Percentiles rank a stretch among this genome's conserved stretches.
phyloP scores from a whole-genome alignment of 2,329 filamentous ascomycete species.

The Fusarium decemcellulare region DNA sequence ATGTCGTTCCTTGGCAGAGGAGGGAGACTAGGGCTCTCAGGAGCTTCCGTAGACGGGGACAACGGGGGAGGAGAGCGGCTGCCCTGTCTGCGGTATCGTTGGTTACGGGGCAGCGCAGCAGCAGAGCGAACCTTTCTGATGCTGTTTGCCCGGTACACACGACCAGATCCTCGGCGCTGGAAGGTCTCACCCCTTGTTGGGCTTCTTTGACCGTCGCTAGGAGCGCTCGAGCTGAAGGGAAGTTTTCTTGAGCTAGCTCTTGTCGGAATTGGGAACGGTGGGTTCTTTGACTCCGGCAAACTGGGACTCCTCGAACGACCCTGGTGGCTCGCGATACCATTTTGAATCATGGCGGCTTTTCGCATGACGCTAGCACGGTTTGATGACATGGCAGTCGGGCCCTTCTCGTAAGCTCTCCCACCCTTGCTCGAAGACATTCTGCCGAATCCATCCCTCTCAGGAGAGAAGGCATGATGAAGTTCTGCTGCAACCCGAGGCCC shows the following conservation, averaged over 20 bases:
- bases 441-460: slow-evolving; percentile 51
- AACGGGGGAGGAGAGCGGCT: slow-evolving; percentile 76
- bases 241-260: slow-evolving; percentile 88
- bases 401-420: slow-evolving; percentile 56
- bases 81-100: slow-evolving; percentile 63
- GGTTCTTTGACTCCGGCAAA: slow-evolving; percentile 71
- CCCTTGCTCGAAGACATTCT: slow-evolving; percentile 47
- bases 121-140: slow-evolving; percentile 90
- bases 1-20: slow-evolving; percentile 82
- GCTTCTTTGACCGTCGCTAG: slow-evolving; percentile 82
- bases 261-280: slow-evolving; percentile 93
- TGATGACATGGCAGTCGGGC: slow-evolving; percentile 52
- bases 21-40: slow-evolving; percentile 79
- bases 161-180: slow-evolving; percentile 65
- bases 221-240: slow-evolving; percentile 73
- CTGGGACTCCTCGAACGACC: slow-evolving; percentile 76
- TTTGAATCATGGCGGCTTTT: slow-evolving; percentile 85
- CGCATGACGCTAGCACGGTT: slow-evolving; percentile 76
- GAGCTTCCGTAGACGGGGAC: slow-evolving; percentile 76
- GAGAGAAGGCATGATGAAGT: slow-evolving; percentile 60
- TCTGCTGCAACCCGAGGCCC: slow-evolving; percentile 54
- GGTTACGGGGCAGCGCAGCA: slow-evolving; percentile 74
- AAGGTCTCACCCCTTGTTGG: slow-evolving; percentile 76
- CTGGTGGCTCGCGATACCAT: slow-evolving; percentile 79
- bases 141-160: slow-evolving; percentile 70